Base-by-base conservation (phyloP, 192 early-diverging fungal genomes). In the Cetraspora pellucida region DNA sequence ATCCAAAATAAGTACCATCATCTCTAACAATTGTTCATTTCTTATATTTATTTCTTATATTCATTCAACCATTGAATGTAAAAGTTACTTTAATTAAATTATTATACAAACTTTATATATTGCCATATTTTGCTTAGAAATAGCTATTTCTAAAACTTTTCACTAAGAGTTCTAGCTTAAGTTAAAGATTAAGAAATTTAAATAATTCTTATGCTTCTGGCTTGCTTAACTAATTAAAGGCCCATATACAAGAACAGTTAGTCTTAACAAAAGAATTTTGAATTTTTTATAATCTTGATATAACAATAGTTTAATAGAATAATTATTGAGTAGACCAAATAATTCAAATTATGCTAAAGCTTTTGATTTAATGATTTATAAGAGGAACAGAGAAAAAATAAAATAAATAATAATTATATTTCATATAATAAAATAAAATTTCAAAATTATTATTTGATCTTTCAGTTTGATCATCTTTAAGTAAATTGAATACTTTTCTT, bases 1-100 rank as follows among this genome's bases (percentile, higher is more conserved):
- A 30, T 30, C 16, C 7, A n/a, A 45, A 30, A n/a, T 43, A 43
- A 37, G 5, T 8, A 66, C 11, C 11, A 66, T n/a, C 28, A 54
- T n/a, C 10, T 47, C 23, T 54, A 71, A 71, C 19, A 71, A 14
- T 49, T 71, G 37, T n/a, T n/a, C n/a, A n/a, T n/a, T n/a, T n/a
- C n/a, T n/a, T n/a, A n/a, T n/a, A n/a, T 54, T 71, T 4, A 71
- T 27, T 52, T 30, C 27, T 47, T 8, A 71, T 14, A 54, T 71
- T 71, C 23, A 17, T 71, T 25, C 37, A 66, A 10, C 47, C 13
- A 13, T 45, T n/a, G n/a, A 66, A 66, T 11, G 17, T 66, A 30
- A 66, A 43, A 8, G 37, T 66, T 43, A 66, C 37, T 23, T n/a
- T n/a, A 59, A 59, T n/a, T 59, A 19, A 59, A 59, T 59, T n/a